These are phyloP conservation scores for Hevea brasiliensis DNA, from an alignment of 345 rosid genomes.

Conservation along the genomic window DNA sequence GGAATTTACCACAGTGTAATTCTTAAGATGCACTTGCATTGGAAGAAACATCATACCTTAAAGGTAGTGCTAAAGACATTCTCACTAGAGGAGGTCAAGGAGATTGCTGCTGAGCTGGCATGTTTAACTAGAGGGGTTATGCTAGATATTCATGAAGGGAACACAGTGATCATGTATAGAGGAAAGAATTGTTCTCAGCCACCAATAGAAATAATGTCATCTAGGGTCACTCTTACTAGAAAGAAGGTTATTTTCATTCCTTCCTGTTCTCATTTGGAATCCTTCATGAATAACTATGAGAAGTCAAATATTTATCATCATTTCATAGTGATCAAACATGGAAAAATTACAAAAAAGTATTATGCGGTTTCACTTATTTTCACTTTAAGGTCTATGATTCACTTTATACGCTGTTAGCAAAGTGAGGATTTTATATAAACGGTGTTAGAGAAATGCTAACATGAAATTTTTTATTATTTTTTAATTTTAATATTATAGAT, in stretches of 20 bases:
- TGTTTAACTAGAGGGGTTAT: constrained; percentile 84
- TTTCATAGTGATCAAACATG: too few relatives aligned
- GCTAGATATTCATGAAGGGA: constrained; percentile 74
- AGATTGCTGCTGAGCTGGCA: constrained; percentile 81
- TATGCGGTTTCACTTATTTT: too few relatives aligned
- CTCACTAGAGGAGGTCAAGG: constrained; percentile 81
- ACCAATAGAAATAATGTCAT: constrained; percentile 96
- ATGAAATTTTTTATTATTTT: too few relatives aligned
- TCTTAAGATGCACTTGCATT: constrained; percentile 96
- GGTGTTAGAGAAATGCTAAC: too few relatives aligned
- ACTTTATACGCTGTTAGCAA: too few relatives aligned
- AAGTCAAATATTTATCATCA: neutral
- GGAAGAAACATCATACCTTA: constrained; percentile 96
- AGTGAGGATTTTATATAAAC: too few relatives aligned
- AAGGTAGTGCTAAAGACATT: constrained; percentile 85
- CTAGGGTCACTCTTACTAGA: constrained; percentile 76
- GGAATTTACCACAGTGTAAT: constrained; percentile 96
- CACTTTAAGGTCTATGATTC: too few relatives aligned
- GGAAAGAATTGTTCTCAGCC: constrained; percentile 94
- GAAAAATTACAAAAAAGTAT: too few relatives aligned
- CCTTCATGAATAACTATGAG: neutral
- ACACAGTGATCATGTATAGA: constrained; percentile 86
- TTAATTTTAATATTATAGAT: too few relatives aligned
- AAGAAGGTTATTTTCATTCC: constrained; percentile 55
- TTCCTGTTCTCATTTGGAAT: neutral